A percentile compares a stretch with the other conserved stretches of the same genome.
phyloP scores from a whole-genome alignment of 768 basidiomycete genomes.

The Psilocybe cubensis region DNA sequence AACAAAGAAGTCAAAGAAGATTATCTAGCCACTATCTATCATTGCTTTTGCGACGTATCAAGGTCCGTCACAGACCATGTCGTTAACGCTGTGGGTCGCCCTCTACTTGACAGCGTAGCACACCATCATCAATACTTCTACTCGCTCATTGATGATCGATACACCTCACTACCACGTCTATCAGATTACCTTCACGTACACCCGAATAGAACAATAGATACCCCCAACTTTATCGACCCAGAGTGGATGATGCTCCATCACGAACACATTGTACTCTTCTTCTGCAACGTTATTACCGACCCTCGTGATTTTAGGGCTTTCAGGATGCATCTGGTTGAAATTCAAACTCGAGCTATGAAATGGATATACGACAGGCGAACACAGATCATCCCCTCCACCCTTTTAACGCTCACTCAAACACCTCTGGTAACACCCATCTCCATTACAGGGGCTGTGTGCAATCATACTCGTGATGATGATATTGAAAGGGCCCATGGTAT shows the following conservation, averaged over 20 bases:
- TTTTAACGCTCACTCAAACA: background rate
- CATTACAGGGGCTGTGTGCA: background rate
- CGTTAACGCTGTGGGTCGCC: background rate
- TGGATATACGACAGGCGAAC: background rate
- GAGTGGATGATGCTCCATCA: constrained; percentile 2
- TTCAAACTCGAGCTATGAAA: constrained; percentile 1
- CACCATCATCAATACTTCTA: background rate
- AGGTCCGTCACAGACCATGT: background rate
- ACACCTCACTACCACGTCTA: background rate
- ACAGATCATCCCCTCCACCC: background rate
- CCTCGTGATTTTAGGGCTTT: background rate
- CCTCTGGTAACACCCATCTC: background rate
- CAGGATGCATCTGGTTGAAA: background rate
- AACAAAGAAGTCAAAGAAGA: background rate
- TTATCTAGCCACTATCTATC: background rate
- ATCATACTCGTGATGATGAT: background rate
- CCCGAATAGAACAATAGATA: background rate
- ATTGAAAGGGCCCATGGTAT: background rate
- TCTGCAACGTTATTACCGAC: background rate
- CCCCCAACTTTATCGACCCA: background rate
- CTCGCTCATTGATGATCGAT: background rate
- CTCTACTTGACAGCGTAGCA: background rate
- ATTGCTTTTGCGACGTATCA: background rate
- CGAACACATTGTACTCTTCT: background rate
- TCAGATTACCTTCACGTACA: background rate